Evolutionary conservation across 192 early-diverging fungal genomes (phyloP).

Genomic region (Mortierella hygrophila): DNA sequence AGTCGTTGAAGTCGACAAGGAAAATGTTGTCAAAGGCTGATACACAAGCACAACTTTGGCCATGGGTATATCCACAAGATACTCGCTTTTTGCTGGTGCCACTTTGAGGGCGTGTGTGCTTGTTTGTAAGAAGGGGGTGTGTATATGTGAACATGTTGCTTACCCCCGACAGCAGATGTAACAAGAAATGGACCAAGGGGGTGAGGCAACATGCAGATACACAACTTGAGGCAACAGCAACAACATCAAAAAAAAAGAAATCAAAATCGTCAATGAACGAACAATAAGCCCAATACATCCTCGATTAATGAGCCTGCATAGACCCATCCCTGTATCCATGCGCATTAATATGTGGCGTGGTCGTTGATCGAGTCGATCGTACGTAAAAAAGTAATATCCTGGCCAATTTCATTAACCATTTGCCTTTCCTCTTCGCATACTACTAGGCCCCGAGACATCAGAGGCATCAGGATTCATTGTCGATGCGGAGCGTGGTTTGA

Average conservation of each 20-base stretch:
- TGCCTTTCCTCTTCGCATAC: conserved; percentile 13
- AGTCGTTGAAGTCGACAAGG: not conserved
- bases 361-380: not conserved
- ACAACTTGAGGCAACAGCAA: not conserved
- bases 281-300: not conserved
- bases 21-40: not conserved
- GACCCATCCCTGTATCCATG: not conserved
- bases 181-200: not conserved
- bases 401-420: conserved; percentile 9
- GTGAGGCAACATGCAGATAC: not conserved
- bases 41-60: not conserved
- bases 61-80: not conserved
- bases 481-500: conserved; percentile 75
- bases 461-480: conserved; percentile 91
- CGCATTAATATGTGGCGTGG: not conserved
- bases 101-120: not conserved
- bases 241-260: conserved; percentile 1
- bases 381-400: not conserved
- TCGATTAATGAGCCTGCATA: not conserved
- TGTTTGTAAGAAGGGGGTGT: not conserved
- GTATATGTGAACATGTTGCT: not conserved
- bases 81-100: not conserved
- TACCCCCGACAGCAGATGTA: not conserved
- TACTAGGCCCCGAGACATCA: conserved; percentile 70
- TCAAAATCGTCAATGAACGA: not conserved